Evolutionary conservation across 495 filamentous ascomycete species (phyloP), one percentile per base, ranked within the genome.

Genomic region (Xylaria telfairii): DNA sequence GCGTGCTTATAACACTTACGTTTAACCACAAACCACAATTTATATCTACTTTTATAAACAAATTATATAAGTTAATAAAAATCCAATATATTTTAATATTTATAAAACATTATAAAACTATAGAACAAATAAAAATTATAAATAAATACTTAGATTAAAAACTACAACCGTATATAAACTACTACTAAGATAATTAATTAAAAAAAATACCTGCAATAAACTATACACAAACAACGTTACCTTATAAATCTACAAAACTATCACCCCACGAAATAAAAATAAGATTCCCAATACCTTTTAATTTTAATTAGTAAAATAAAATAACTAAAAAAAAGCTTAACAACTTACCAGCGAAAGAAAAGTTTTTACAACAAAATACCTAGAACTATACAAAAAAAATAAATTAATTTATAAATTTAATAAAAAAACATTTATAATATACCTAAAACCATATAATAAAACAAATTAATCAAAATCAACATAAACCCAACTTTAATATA

Each of bases 171-270:
- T 59, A 59, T 34, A 59, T 59, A 32, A 59, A 59, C n/a, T 59
- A 59, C 19, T 59, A 59, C 37, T 59, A 59, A 59, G 37, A 59
- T 59, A 59, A 59, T 19, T 59, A 59, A 12, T 59, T 59, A 37
- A 59, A 37, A 0, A 4, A 37, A 26, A 59, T 59, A 15, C 15
- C n/a, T 12, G 28, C 28, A 6, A 59, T 32, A 59, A 59, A 59
- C 8, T 34, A 59, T 19, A 19, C 17, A 7, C 37, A 59, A 59
- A 8, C 28, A 34, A 4, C 26, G 4, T 4, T 53, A 28, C 2
- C 17, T 13, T 28, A 28, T 28, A 28, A 26, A 4, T 53, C 28
- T 4, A 53, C 8, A 9, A 28, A 7, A 6, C 9, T 53, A 53
- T 1, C 17, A 10, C 17, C 17, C 17, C 28, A 53, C 28, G 28